Percentiles rank a stretch among this genome's conserved stretches.
These are phyloP conservation scores for Rhynchospora tenuis DNA, from an alignment of 176 grass and related monocot species.

Conservation along the genomic window DNA sequence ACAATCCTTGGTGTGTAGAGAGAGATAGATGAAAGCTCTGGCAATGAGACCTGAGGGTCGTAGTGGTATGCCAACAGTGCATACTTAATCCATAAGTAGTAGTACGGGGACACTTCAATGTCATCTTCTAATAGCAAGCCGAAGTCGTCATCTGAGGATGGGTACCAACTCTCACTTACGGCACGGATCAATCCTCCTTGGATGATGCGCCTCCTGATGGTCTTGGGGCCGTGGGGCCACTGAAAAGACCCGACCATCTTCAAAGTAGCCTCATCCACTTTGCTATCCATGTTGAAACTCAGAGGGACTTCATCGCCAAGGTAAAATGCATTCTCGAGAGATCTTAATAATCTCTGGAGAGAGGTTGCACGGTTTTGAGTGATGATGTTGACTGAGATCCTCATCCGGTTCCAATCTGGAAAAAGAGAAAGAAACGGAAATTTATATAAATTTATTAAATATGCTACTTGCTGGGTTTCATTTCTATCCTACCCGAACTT, in stretches of 20 bases:
- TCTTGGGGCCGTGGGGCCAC: conserved; percentile 76
- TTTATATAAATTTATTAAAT: background rate
- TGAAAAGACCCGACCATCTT: conserved; percentile 44
- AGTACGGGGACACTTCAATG: conserved; percentile 98
- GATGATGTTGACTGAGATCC: conserved; percentile 93
- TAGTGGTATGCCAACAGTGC: conserved; percentile 78
- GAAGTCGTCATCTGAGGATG: conserved; percentile 66
- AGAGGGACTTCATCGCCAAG: conserved; percentile 77
- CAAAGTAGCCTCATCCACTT: conserved; percentile 70
- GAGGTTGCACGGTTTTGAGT: conserved; percentile 71
- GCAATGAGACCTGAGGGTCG: conserved; percentile 58
- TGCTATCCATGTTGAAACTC: conserved; percentile 99
- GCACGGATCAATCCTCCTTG: conserved; percentile 91
- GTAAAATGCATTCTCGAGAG: conserved; percentile 65
- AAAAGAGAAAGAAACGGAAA: background rate
- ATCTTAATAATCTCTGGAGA: conserved; percentile 47
- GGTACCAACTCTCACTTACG: conserved; percentile 98
- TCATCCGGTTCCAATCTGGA: conserved; percentile 91
- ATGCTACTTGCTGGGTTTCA: no score
- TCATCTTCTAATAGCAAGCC: conserved; percentile 92
- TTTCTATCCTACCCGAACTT: no score
- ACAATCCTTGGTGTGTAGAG: conserved; percentile 93
- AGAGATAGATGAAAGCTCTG: conserved; percentile 85
- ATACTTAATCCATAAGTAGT: conserved; percentile 97
- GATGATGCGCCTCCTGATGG: conserved; percentile 78